These are phyloP conservation scores for Fagopyrum esculentum DNA, from an alignment of 148 eudicot genomes.

Conservation along the genomic window DNA sequence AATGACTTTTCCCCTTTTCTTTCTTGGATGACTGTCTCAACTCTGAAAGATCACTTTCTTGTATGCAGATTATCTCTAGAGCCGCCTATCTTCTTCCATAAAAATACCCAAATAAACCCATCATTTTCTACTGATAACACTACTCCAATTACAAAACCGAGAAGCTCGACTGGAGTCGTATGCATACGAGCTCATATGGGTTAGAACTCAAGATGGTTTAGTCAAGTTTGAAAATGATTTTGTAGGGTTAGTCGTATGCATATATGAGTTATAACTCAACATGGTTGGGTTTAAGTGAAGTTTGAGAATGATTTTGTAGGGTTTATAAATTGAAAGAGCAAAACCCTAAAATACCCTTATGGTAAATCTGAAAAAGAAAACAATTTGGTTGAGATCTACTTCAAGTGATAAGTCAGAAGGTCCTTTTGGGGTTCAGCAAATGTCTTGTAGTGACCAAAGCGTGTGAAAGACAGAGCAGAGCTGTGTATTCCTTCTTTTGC, in stretches of 20 bases:
- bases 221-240: too few species aligned
- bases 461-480: slow-evolving; percentile 11
- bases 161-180: too few species aligned
- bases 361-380: neutral
- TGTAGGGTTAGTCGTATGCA: too few species aligned
- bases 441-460: slow-evolving; percentile 14
- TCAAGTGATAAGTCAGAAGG: slow-evolving; percentile 6
- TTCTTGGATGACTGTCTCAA: slow-evolving; percentile 4
- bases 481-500: slow-evolving; percentile 12
- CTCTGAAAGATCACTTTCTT: neutral
- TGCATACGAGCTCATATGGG: neutral
- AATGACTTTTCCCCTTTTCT: neutral
- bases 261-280: too few species aligned
- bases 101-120: too few species aligned
- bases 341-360: neutral
- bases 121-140: too few species aligned
- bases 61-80: too few species aligned
- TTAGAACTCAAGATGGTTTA: too few species aligned
- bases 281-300: too few species aligned
- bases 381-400: slow-evolving; percentile 1
- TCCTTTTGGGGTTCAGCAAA: neutral
- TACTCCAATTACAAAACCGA: too few species aligned
- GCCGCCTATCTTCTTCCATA: neutral
- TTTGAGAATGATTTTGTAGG: neutral
- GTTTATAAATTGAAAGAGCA: neutral